Percentiles rank a stretch among this genome's conserved stretches.
Conservation (phyloP, 2,329 filamentous ascomycete genomes). For the Leptosphaerulina australis region DNA sequence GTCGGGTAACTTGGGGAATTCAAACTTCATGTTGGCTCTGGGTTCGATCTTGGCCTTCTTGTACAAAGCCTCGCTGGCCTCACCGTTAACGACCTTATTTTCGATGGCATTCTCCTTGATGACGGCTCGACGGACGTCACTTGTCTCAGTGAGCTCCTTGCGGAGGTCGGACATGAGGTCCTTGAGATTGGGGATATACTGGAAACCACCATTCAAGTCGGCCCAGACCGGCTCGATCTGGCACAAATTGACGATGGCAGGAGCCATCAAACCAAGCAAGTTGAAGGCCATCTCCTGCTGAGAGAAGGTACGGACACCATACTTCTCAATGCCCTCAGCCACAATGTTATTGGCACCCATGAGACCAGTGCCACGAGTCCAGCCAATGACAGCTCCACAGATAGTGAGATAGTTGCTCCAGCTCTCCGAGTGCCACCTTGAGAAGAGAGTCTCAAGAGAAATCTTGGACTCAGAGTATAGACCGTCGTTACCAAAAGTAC, state of each 20-base stretch:
- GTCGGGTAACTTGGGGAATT: conserved; percentile 87
- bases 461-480: conserved; percentile 99
- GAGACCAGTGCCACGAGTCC: conserved; percentile 96
- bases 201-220: conserved; percentile 94
- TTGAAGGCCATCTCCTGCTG: conserved; percentile 99
- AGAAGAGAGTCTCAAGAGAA: conserved; percentile 95
- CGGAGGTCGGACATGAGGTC: conserved; percentile 90
- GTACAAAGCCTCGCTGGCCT: conserved; percentile 88
- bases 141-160: conserved; percentile 93
- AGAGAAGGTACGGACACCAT: conserved; percentile 96
- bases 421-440: conserved; percentile 96
- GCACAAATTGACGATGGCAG: conserved; percentile 91
- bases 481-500: conserved; percentile 96
- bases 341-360: conserved; percentile 99
- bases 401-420: conserved; percentile 98
- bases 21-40: conserved; percentile 96
- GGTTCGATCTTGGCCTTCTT: conserved; percentile 93
- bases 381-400: conserved; percentile 97
- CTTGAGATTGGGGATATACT: conserved; percentile 96
- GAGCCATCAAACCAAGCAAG: conserved; percentile 92
- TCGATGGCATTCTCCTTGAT: conserved; percentile 95
- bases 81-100: conserved; percentile 96
- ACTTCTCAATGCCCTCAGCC: conserved; percentile 93
- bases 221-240: conserved; percentile 95
- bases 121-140: conserved; percentile 89